Base-by-base conservation (phyloP, 768 basidiomycete genomes). In the Termitomyces sp. region DNA sequence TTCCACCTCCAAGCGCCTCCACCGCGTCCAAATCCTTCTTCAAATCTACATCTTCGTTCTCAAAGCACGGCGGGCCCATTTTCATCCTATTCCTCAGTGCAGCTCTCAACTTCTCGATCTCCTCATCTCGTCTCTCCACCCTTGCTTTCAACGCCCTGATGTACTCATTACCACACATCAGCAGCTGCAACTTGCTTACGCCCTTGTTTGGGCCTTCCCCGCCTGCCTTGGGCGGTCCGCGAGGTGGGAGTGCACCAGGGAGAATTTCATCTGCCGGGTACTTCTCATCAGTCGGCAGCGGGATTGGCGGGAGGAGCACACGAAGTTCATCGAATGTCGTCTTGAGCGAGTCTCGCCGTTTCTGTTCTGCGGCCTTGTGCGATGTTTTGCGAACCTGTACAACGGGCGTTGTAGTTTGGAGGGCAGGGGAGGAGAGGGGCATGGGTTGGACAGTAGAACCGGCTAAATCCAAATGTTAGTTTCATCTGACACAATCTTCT, bases 321-420 rank as follows among this genome's bases (percentile, higher is more conserved):
- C 92, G 88, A 12, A 94, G 79, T 56, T 93, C 91, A 65, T 94
- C 91, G 67, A 89, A 98, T 4, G 95, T 93, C 16, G 90, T 87
- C 76, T 98, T 99, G 60, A 98, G 84, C 47, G 93, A 95, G 73
- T 99, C 96, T 9, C 97, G 87, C 48, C 97, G 89, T 70, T 95
- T 95, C 71, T 99, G 97, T 73, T 99, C 97, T 5, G 97, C 97
- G 13, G 88, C 91, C 74, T 98, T 98, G 74, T 99, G 92, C 7
- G 91, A 91, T 32, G 87, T 88, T 71, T 92, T 93, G 60, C 85
- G 82, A 50, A 81, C 72, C 38, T 79, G 79, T 47, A 82, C 63
- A 1, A 66, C 65, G 23, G 67, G 66, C 12, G 41, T 55, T 44
- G 38, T 54, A 41, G 56, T 58, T 63, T 48, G 53, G n/a, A 52